A percentile compares a stretch with the other conserved stretches of the same genome.
Evolutionary conservation across 371 early-diverging fungal species (phyloP).

Genomic region (Chytridium lagenaria): DNA sequence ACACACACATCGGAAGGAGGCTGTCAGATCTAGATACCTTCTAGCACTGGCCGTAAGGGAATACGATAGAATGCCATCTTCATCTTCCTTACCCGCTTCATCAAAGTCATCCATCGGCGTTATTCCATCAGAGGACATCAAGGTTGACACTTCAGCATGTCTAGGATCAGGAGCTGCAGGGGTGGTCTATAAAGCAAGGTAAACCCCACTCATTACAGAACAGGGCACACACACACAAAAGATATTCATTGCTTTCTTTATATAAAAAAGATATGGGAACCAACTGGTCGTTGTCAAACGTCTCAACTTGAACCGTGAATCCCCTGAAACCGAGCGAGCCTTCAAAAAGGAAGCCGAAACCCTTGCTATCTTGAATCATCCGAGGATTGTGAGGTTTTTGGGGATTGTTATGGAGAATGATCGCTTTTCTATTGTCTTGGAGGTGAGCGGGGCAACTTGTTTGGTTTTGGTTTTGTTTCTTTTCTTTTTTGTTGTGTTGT

Average conservation of each 20-base stretch:
- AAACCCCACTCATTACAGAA: not conserved
- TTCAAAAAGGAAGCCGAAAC: not conserved
- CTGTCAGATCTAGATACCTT: too few relatives aligned
- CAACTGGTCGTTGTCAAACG: not conserved
- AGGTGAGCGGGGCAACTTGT: too few relatives aligned
- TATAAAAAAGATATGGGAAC: not conserved
- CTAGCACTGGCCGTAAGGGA: too few relatives aligned
- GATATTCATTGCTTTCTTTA: not conserved
- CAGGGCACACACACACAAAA: too few relatives aligned
- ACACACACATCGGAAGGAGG: too few relatives aligned
- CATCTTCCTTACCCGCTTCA: too few relatives aligned
- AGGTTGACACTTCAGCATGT: not conserved
- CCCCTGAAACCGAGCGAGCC: not conserved
- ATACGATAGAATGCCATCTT: too few relatives aligned
- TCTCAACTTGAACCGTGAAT: not conserved
- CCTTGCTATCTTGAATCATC: not conserved
- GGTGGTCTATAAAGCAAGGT: not conserved
- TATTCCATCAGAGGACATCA: not conserved
- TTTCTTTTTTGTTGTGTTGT: not conserved
- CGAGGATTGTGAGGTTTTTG: constrained; percentile 9
- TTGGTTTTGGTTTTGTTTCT: not conserved
- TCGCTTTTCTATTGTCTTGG: not conserved
- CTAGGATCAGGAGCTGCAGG: not conserved
- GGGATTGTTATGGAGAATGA: not conserved
- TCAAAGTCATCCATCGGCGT: too few relatives aligned